Base-by-base conservation (phyloP, 345 rosid genomes). In the Diplotaxis tenuifolia region DNA sequence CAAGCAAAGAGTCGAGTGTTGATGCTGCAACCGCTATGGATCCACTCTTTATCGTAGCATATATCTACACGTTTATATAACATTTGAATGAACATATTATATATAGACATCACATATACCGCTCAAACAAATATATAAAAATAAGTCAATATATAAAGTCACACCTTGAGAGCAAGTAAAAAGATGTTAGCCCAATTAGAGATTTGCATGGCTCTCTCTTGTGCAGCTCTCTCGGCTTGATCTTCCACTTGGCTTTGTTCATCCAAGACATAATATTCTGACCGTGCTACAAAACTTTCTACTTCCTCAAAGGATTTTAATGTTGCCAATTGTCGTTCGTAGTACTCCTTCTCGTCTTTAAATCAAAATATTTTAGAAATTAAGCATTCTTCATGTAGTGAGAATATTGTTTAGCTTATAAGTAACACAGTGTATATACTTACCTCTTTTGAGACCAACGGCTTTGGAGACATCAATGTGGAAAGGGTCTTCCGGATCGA, bases 11-110 rank as follows among this genome's bases (percentile, higher is more conserved):
- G 81, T 94, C 98, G 10, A 94, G 79, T 10, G 98, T 94, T 2
- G 98, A 94, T 20, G 98, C 98, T 53, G 97, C 98, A 77, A 94
- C 86, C 16, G 98, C 98, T 74, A 91, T 71, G 14, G 98, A 94
- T 81, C 93, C 98, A 81, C 92, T 91, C 86, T 60, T 85, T 61
- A 94, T 20, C 1, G 97, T 91, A 22, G 97, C 98, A 80, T 83
- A 94, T 8, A 88, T 75, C 96, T 94, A 85, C 58, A 58, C 16
- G 36, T n/a, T 50, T 57, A 31, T 14, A n/a, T 9, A 69, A 60
- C 70, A 67, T 40, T 25, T 38, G 32, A n/a, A 65, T 66, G 47
- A 69, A 29, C 31, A 68, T 29, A 12, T 29, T 29, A 12, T 29
- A 29, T 29, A 7, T 9, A 10, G 14, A 57, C 25, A 9, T 53